Conservation (phyloP, 148 eudicot species). For the Cornus florida region DNA sequence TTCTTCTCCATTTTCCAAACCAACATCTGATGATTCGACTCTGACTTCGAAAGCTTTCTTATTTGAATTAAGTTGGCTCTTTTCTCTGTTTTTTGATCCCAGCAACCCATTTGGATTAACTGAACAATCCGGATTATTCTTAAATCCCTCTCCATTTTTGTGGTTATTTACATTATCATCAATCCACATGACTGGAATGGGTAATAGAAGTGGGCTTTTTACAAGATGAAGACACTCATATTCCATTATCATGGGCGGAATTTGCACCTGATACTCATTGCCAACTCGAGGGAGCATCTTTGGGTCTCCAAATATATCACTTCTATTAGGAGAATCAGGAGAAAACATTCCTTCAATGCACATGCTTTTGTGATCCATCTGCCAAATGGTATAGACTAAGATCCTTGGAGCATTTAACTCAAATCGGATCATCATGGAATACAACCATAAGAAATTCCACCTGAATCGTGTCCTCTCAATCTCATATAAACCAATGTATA, state of each 20-base stretch:
- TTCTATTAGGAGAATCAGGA: slow-evolving; percentile 12
- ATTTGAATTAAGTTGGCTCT: background rate
- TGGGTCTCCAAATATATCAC: slow-evolving; percentile 20
- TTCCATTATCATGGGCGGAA: slow-evolving; percentile 27
- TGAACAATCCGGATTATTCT: background rate
- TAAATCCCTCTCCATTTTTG: background rate
- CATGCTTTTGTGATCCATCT: slow-evolving; percentile 9
- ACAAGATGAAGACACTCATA: slow-evolving; percentile 10
- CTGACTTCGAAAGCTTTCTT: slow-evolving; percentile 16
- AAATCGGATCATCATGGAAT: too few species aligned
- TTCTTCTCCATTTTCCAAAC: background rate
- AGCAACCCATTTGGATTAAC: too few species aligned
- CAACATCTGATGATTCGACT: background rate
- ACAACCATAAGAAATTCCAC: too few species aligned
- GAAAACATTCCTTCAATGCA: slow-evolving; percentile 12
- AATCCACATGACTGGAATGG: slow-evolving; percentile 34
- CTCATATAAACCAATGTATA: too few species aligned
- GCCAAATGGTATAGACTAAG: too few species aligned
- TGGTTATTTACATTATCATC: slow-evolving; percentile 5
- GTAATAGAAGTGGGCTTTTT: background rate
- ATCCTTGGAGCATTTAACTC: too few species aligned
- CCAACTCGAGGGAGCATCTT: slow-evolving; percentile 23
- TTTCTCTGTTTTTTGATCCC: background rate
- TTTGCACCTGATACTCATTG: slow-evolving; percentile 30
- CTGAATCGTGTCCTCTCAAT: too few species aligned